phyloP scores from a whole-genome alignment of 2,329 filamentous ascomycete genomes.

The Trichoderma koningiopsis region DNA sequence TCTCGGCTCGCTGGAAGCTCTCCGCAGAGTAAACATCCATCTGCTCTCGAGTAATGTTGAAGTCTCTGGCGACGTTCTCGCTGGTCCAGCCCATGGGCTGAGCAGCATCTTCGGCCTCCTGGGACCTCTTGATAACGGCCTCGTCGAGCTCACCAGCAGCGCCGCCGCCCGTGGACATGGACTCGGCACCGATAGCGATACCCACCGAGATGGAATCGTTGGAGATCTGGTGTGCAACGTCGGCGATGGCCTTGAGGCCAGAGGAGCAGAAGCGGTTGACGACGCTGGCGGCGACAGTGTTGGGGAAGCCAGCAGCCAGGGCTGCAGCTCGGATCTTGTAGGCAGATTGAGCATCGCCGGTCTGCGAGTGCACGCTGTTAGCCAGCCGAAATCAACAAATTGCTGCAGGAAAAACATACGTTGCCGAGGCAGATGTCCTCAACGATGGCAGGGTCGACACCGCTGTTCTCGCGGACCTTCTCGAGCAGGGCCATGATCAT shows the following conservation, averaged over 20 bases:
- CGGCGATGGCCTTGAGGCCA: conserved; percentile 90
- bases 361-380: conserved; percentile 48
- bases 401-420: conserved; percentile 49
- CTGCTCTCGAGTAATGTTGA: conserved; percentile 75
- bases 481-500: conserved; percentile 82
- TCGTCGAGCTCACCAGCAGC: conserved; percentile 74
- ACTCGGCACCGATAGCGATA: conserved; percentile 84
- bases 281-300: conserved; percentile 78
- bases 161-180: conserved; percentile 72
- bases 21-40: conserved; percentile 88
- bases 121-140: conserved; percentile 68
- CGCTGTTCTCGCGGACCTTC: conserved; percentile 70
- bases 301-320: conserved; percentile 90
- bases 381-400: neutral
- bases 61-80: conserved; percentile 93
- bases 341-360: conserved; percentile 80
- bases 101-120: conserved; percentile 83
- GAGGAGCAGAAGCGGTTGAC: conserved; percentile 98
- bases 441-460: conserved; percentile 76
- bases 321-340: conserved; percentile 89
- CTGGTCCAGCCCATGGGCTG: conserved; percentile 98
- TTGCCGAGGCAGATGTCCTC: conserved; percentile 94
- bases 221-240: conserved; percentile 86
- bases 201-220: conserved; percentile 82
- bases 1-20: conserved; percentile 84